Conservation (phyloP, 768 basidiomycete genomes). For the Polyporus arcularius region DNA sequence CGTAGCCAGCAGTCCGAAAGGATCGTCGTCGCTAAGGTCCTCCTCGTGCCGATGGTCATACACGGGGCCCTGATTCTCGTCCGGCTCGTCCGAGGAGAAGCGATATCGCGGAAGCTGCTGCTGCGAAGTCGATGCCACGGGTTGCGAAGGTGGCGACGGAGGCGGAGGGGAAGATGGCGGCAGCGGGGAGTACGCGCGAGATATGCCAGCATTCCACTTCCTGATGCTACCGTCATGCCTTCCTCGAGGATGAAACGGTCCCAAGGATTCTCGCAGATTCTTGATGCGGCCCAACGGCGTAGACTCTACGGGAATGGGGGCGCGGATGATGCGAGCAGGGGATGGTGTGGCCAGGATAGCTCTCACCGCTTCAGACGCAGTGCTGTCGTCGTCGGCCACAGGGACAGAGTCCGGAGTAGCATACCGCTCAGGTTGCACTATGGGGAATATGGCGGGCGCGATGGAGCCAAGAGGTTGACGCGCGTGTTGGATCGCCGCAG, state of each 20-base stretch:
- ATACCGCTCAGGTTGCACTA: neutral
- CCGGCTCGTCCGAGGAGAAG: conserved; percentile 2
- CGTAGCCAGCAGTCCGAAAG: conserved; percentile 30
- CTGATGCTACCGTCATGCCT: conserved; percentile 11
- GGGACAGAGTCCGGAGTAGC: conserved; percentile 9
- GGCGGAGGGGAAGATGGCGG: conserved; percentile 30
- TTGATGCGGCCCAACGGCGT: conserved; percentile 17
- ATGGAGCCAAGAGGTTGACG: neutral
- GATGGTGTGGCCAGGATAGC: conserved; percentile 43
- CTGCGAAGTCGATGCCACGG: conserved; percentile 1
- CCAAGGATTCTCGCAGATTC: conserved; percentile 2
- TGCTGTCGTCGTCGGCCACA: conserved; percentile 8
- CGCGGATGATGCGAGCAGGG: conserved; percentile 60
- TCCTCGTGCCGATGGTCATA: neutral
- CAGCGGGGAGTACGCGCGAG: conserved; percentile 24
- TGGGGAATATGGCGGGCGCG: neutral
- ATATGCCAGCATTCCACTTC: conserved; percentile 10
- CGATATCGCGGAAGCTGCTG: neutral
- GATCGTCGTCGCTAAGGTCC: conserved; percentile 22
- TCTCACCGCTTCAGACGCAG: conserved; percentile 6
- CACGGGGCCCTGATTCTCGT: conserved; percentile 8
- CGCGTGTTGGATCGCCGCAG: neutral
- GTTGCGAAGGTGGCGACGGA: conserved; percentile 8
- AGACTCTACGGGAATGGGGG: conserved; percentile 48
- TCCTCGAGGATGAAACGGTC: neutral